phyloP scores from a whole-genome alignment of 1,139 yeast species.

The Taphrina communis region DNA sequence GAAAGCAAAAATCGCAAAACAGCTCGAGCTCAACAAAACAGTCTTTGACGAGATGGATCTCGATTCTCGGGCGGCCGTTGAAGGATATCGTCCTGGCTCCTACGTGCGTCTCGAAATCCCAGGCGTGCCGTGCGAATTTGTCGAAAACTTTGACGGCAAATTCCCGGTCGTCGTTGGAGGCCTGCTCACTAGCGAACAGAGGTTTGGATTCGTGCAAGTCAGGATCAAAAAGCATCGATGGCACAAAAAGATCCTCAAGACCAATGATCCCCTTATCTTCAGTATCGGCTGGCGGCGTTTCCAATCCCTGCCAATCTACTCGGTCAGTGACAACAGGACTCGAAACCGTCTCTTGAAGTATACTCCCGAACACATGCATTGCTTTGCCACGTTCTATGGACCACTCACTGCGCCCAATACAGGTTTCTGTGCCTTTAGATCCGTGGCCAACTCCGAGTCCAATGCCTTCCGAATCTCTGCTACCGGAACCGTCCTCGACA shows the following conservation, averaged over 20 bases:
- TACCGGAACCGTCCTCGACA: constrained; percentile 95
- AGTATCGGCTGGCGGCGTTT: constrained; percentile 98
- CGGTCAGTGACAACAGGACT: constrained; percentile 96
- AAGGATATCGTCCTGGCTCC: constrained; percentile 92
- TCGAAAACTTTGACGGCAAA: constrained; percentile 81
- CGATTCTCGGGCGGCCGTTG: constrained; percentile 76
- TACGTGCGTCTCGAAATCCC: constrained; percentile 90
- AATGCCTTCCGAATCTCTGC: constrained; percentile 95
- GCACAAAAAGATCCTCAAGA: constrained; percentile 94
- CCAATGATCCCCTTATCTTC: constrained; percentile 91
- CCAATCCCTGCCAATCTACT: constrained; percentile 93
- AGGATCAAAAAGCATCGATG: constrained; percentile 97
- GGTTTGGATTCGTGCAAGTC: constrained; percentile 91
- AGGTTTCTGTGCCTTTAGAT: constrained; percentile 92
- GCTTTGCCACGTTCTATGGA: constrained; percentile 95
- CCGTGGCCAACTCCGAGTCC: constrained; percentile 74
- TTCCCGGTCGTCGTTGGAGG: constrained; percentile 93
- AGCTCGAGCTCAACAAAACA: constrained; percentile 87
- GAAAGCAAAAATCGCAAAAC: constrained; percentile 95
- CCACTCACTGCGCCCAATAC: constrained; percentile 97
- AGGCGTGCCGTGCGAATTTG: constrained; percentile 84
- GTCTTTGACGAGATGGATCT: constrained; percentile 69
- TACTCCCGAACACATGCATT: constrained; percentile 97
- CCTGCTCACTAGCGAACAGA: constrained; percentile 81
- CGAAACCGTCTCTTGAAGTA: constrained; percentile 97